phyloP scores from a whole-genome alignment of 352 stramenopile species.

The Phytophthora melonis region DNA sequence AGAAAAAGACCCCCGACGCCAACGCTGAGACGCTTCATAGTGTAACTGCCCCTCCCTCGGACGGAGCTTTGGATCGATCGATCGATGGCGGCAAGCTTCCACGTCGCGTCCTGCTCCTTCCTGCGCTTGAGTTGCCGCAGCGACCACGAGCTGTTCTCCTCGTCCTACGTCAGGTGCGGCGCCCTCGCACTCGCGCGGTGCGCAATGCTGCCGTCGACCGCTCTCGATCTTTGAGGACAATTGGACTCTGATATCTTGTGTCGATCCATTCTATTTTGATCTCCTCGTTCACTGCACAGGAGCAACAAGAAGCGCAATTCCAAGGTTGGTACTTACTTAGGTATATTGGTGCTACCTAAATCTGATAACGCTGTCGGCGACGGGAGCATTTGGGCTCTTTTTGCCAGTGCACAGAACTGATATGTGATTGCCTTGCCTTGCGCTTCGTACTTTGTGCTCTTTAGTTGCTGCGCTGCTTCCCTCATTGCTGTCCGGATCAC shows the following conservation, averaged over 20 bases:
- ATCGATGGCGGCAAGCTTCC: constrained; percentile 3
- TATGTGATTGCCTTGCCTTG: background rate
- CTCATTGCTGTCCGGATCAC: constrained; percentile 49
- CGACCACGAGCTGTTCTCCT: constrained; percentile 22
- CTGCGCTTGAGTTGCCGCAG: constrained; percentile 18
- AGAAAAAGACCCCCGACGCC: background rate
- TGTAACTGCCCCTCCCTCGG: background rate
- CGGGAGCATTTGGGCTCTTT: background rate
- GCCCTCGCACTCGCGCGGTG: background rate
- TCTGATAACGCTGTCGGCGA: background rate
- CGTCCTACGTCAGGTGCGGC: constrained; percentile 27
- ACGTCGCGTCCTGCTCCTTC: constrained; percentile 20
- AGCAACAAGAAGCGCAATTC: constrained; percentile 29
- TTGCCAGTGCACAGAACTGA: background rate
- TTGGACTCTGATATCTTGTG: background rate
- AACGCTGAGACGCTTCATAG: background rate
- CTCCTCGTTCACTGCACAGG: background rate
- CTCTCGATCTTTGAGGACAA: background rate
- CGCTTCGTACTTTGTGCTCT: too few relatives aligned
- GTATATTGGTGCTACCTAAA: background rate
- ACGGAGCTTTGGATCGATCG: background rate
- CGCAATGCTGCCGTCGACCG: background rate
- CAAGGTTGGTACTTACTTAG: constrained; percentile 17
- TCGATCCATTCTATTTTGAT: background rate
- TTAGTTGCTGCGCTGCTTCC: constrained; percentile 44